Base-by-base conservation (phyloP, 2,329 filamentous ascomycete genomes). In the Dryadomyces quercus-mongolicae region DNA sequence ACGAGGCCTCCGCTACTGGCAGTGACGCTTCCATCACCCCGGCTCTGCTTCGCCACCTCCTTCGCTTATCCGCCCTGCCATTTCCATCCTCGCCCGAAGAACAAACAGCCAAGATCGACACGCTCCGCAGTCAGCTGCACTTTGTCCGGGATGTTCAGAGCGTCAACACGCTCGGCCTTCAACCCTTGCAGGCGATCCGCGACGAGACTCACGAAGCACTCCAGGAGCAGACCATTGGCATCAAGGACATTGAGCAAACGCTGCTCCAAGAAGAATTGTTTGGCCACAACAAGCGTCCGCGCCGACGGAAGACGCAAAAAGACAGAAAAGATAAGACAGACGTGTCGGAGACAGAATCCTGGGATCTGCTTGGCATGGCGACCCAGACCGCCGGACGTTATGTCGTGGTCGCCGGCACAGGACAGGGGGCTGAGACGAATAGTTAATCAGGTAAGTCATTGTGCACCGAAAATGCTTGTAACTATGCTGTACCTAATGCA, bases 81-180 rank as follows among this genome's bases (percentile, higher is more conserved):
- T 76, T 77, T 1, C 90, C 92, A 0, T 70, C 74, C 18, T 74
- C 74, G 2, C 60, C 71, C 1, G 74, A 74, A 52, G 84, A 90
- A 61, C 85, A 95, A 66, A 63, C 72, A 0, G 70, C 74, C 25
- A 88, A 95, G 80, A 76, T 95, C 3, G 65, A 77, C 21, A 91
- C 85, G 1, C 76, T 98, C 2, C 77, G 84, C 52, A 82, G 86
- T 36, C 93, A 98, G 65, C 78, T 98, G 0, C 85, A 86, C 63
- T 98, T 98, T 64, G 90, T 97, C n/a, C 83, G 81, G 57, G 81
- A 89, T 58, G 83, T 97, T 20, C 91, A 95, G 64, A 73, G 76
- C 47, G 84, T 95, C 50, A 79, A 95, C 66, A 91, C 88, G 0
- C 70, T 74, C 0, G 82, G 78, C 3, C 74, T 96, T 0, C 75